Conservation (phyloP, 129 eudicot species). For the Tagetes erecta region DNA sequence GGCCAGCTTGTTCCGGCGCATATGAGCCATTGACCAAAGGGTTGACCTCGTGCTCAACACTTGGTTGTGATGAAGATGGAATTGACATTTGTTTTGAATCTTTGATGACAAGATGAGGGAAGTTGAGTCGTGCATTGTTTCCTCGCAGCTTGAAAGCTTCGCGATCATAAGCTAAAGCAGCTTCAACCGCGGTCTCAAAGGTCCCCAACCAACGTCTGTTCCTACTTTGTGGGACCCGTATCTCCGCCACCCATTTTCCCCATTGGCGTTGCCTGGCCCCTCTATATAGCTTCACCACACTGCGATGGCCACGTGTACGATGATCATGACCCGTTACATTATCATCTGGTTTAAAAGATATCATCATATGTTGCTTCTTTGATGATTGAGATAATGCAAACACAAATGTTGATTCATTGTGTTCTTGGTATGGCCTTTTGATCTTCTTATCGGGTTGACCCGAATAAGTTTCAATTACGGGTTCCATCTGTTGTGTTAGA, state of each 20-base stretch:
- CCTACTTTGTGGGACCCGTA: slow-evolving; percentile 47
- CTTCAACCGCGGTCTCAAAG: slow-evolving; percentile 38
- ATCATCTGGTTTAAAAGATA: slow-evolving; percentile 30
- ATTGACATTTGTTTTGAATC: slow-evolving; percentile 12
- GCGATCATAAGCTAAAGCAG: slow-evolving; percentile 50
- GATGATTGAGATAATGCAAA: slow-evolving; percentile 39
- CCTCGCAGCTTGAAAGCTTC: slow-evolving; percentile 52
- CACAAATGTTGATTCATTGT: slow-evolving; percentile 29
- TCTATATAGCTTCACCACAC: slow-evolving; percentile 37
- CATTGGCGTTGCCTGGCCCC: slow-evolving; percentile 51
- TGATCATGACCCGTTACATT: too few relatives aligned
- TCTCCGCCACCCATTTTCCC: slow-evolving; percentile 62
- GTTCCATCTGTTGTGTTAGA: slow-evolving; percentile 9
- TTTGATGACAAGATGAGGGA: slow-evolving; percentile 37
- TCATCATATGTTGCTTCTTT: slow-evolving; percentile 33
- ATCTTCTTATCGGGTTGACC: slow-evolving; percentile 27
- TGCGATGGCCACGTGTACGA: background rate
- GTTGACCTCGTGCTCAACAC: slow-evolving; percentile 21
- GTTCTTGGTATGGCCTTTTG: slow-evolving; percentile 4
- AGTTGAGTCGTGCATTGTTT: slow-evolving; percentile 39
- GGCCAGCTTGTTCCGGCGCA: slow-evolving; percentile 16
- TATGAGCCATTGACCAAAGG: slow-evolving; percentile 11
- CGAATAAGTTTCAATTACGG: slow-evolving; percentile 12
- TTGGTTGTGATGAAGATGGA: slow-evolving; percentile 16
- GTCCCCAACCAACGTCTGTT: slow-evolving; percentile 53